Base-by-base conservation (phyloP, 805 yeast species). In the Cyberlindnera samutprakarnensis region DNA sequence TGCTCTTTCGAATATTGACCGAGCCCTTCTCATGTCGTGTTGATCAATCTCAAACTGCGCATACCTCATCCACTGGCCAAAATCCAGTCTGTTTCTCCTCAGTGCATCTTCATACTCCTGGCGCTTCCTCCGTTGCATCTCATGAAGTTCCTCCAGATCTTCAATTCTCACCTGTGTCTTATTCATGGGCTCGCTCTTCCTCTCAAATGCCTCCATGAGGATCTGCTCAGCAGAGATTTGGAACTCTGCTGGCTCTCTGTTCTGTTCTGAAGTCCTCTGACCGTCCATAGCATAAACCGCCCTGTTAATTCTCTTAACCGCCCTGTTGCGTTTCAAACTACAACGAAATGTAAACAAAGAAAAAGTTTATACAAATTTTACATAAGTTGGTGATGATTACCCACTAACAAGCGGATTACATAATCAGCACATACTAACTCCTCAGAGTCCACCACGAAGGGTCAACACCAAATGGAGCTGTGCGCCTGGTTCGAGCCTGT, bases 381-480 rank as follows among this genome's bases (percentile, higher is more conserved):
- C n/a, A n/a, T n/a, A n/a, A n/a, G n/a, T n/a, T n/a, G n/a, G n/a
- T n/a, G n/a, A n/a, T n/a, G n/a, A n/a, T n/a, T n/a, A n/a, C n/a
- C n/a, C n/a, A n/a, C n/a, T n/a, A n/a, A n/a, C n/a, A n/a, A n/a
- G n/a, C n/a, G n/a, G n/a, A n/a, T n/a, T n/a, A n/a, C n/a, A n/a
- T n/a, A n/a, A n/a, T n/a, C n/a, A n/a, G n/a, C n/a, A n/a, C n/a
- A n/a, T 20, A 23, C 23, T 25, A 18, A 31, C 14, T 21, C 19
- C 28, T 31, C 28, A 53, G 30, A 35, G 34, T 13, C 97, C 97
- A 2, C 98, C 98, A 58, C 97, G 78, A 32, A 90, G 72, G 2
- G 97, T 90, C 47, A 90, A 64, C 13, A 92, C 97, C 49, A 90
- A 68, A 60, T 90, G 96, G 46, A 90, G 65, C 32, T 86, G 85